phyloP scores from a whole-genome alignment of 83 land plant species.

The Thuja plicata region DNA sequence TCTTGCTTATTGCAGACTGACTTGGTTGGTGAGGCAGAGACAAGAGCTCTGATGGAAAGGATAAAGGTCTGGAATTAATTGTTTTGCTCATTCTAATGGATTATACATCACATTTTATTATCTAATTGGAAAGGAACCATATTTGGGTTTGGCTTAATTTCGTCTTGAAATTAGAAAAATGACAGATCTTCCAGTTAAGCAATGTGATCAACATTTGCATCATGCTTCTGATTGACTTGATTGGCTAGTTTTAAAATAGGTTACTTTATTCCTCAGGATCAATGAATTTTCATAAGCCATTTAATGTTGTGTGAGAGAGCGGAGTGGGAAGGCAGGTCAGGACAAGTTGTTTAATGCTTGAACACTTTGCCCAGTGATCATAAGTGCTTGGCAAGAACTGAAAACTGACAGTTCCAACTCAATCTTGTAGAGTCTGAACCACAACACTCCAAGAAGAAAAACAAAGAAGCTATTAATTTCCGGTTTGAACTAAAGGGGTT shows the following conservation, averaged over 20 bases:
- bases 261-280: not conserved
- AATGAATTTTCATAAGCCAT: not conserved
- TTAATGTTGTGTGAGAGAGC: not conserved
- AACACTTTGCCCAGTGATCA: not conserved
- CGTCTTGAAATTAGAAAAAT: not conserved
- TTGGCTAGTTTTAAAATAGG: not conserved
- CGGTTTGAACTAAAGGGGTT: no score
- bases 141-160: not conserved
- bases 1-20: constrained; percentile 54
- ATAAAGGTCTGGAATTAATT: constrained; percentile 53
- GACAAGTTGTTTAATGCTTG: not conserved
- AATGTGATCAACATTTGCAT: not conserved
- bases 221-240: not conserved
- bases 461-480: no score
- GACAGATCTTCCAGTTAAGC: not conserved
- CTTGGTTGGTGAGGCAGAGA: constrained; percentile 73
- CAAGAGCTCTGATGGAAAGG: constrained; percentile 51
- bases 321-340: not conserved
- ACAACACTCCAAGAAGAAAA: no score
- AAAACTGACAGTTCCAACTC: not conserved
- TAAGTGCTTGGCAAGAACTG: not conserved
- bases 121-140: not conserved
- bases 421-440: not conserved
- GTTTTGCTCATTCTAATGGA: not conserved
- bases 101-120: not conserved